Conservation (phyloP, 192 early-diverging fungal genomes). For the Anaeromyces robustus region DNA sequence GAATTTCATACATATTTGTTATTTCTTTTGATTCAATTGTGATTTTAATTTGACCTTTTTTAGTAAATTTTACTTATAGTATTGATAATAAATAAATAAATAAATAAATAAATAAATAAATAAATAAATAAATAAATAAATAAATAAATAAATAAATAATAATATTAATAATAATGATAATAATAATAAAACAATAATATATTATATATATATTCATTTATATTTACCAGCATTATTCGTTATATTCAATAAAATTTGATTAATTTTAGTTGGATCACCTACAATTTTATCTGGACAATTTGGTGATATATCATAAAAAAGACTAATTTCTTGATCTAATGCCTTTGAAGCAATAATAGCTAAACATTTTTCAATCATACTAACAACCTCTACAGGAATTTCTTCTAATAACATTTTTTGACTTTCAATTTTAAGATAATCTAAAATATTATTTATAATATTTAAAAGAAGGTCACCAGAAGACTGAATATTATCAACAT, state of each 20-base stretch:
- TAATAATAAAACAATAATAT: no score
- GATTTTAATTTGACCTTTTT: background rate
- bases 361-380: background rate
- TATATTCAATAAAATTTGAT: background rate
- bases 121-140: no score
- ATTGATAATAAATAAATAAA: no score
- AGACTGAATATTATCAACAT: constrained; percentile 4
- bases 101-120: no score
- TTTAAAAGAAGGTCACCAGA: constrained; percentile 54
- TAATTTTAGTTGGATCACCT: background rate
- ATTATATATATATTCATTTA: background rate
- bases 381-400: background rate
- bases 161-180: no score
- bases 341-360: background rate
- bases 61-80: no score
- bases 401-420: constrained; percentile 8
- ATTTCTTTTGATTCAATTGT: background rate
- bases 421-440: constrained; percentile 18
- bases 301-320: background rate
- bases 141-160: no score
- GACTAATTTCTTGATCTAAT: background rate
- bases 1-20: background rate
- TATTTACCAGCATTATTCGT: background rate
- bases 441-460: constrained; percentile 72
- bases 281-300: background rate